Evolutionary conservation across 2,329 filamentous ascomycete species (phyloP), one percentile per base, ranked within the genome.

Genomic region (Fusarium nurragi): DNA sequence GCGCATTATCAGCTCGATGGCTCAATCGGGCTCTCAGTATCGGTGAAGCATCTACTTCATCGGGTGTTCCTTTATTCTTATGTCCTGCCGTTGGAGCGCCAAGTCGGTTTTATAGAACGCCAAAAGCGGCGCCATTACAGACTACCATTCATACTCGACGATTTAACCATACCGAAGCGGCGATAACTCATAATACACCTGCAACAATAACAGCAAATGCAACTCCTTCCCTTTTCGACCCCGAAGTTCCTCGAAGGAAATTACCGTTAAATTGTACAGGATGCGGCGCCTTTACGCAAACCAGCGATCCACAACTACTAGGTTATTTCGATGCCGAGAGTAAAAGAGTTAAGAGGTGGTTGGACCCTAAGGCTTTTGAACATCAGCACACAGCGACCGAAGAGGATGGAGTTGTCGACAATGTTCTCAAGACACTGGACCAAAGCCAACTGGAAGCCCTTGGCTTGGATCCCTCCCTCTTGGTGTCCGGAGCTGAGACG

Each of bases 251-350:
- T 5, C 50, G 36, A 13, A 71, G 73, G 36, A 68, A 65, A 40
- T 77, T 90, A 2, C 88, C 88, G 0, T 69, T 80, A 12, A 85
- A 84, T 64, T 91, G 88, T 68, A 81, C 81, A 13, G 88, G 88
- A 32, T 91, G 88, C 71, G 88, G 88, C 40, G 88, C 88, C 14
- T 81, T 89, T 67, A 81, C 86, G 41, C 88, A 91, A 73, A 86
- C 82, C 1, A 73, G 74, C 0, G 75, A 84, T 18, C 74, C 83
- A 1, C 74, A 82, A 25, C 77, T 83, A 58, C 78, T 88, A 7
- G 86, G 86, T 5, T 89, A 84, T 74, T 90, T 83, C 71, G 79
- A 84, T 56, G 54, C 84, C 25, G 74, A 73, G 32, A 83, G 84
- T 63, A 86, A 80, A 67, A 78, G 81, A 3, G 81, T 88, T 5